Evolutionary conservation across 257 asterid species (phyloP), one percentile per base, ranked within the genome.

Genomic region (Plantago major): DNA sequence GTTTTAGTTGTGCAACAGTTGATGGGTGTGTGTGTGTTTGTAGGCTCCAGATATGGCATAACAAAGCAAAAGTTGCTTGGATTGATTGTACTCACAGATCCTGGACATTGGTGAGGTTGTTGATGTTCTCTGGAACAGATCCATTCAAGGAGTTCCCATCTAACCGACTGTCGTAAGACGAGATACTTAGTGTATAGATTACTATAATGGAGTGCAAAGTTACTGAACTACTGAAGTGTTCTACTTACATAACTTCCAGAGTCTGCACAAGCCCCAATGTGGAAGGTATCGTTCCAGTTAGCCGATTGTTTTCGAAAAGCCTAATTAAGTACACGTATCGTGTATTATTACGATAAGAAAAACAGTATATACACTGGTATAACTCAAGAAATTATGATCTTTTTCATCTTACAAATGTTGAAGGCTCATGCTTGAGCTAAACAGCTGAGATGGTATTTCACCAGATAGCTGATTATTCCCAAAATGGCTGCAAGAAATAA

Each of bases 171-270:
- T 73, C 30, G 64, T 58, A 64, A 60, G 40, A 28, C 15, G 60
- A 57, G 26, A 43, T 47, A 16, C 13, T 53, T 44, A 19, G 30
- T 53, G 42, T 15, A 53, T 22, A 33, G 40, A 3, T 33, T 33
- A 33, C 6, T 7, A 33, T 7, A 4, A 33, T 4, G 19, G 26
- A 22, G 26, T 1, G 7, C 16, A 22, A 37, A 53, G 46, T 16
- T 50, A 57, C 5, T 64, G 56, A 73, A 64, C n/a, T n/a, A n/a
- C 37, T 65, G 42, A 50, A 40, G 26, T 22, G 26, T 64, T n/a
- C 61, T 74, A 86, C 98, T 91, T 84, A 91, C 98, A 91, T 50
- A 72, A 77, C 90, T 71, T 91, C 92, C 62, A 91, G 82, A 59
- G 64, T 64, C 45, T 62, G 70, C 14, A 78, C 92, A 50, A 76